A percentile compares a stretch with the other conserved stretches of the same genome.
These are phyloP conservation scores for Alloteropsis angusta DNA, from an alignment of 202 grass and related monocot genomes.

Conservation along the genomic window DNA sequence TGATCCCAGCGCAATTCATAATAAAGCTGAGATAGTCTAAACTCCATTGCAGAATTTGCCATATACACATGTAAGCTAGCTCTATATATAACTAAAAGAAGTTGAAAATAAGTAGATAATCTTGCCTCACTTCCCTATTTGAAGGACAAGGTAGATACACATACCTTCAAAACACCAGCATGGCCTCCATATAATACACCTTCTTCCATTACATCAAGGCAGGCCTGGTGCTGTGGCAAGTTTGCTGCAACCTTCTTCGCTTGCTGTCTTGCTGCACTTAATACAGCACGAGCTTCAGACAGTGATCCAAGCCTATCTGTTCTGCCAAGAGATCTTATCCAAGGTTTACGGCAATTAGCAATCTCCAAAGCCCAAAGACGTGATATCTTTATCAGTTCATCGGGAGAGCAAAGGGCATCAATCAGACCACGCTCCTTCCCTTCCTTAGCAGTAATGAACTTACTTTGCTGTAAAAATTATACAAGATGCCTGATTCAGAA, in stretches of 20 bases:
- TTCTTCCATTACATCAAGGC: constrained; percentile 83
- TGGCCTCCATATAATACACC: constrained; percentile 74
- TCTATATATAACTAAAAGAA: background rate
- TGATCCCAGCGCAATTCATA: background rate
- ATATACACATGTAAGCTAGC: background rate
- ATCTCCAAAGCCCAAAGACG: constrained; percentile 85
- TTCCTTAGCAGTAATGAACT: constrained; percentile 71
- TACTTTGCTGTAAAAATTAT: constrained; percentile 59
- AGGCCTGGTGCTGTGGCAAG: constrained; percentile 84
- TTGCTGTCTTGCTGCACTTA: constrained; percentile 64
- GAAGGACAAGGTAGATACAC: background rate
- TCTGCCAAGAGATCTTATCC: constrained; percentile 74
- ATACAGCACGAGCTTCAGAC: constrained; percentile 70
- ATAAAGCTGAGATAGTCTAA: too few relatives aligned
- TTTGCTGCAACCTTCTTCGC: constrained; percentile 56
- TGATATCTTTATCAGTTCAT: constrained; percentile 72
- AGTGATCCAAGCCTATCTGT: constrained; percentile 80
- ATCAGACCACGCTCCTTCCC: constrained; percentile 83
- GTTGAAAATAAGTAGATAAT: background rate
- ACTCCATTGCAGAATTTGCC: background rate
- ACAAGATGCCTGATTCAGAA: background rate
- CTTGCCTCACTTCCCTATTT: background rate
- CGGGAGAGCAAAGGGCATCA: constrained; percentile 62
- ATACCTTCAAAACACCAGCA: constrained; percentile 88
- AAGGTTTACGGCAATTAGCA: constrained; percentile 67